Evolutionary conservation across 164 flowering plant species (phyloP).

Genomic region (Akebia trifoliata): DNA sequence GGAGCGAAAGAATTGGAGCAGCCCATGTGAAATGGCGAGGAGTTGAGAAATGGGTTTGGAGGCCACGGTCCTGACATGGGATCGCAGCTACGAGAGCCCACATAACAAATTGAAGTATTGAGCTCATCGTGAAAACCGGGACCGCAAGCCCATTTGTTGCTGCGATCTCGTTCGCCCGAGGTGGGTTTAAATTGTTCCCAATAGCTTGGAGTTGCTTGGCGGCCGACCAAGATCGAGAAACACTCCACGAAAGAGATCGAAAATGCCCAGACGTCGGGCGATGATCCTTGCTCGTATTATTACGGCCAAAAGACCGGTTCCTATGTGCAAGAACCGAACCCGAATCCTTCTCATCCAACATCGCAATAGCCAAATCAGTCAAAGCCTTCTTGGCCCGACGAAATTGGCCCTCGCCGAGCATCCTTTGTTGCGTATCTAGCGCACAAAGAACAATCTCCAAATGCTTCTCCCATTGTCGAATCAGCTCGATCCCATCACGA

Average conservation of each 20-base stretch:
- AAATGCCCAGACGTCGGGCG: conserved; percentile 42
- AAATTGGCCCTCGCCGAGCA: conserved; percentile 74
- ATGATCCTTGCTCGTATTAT: conserved; percentile 28
- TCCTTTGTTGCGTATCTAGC: conserved; percentile 36
- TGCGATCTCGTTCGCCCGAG: conserved; percentile 48
- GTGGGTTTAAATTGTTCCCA: conserved; percentile 53
- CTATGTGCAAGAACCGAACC: conserved; percentile 38
- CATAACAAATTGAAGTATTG: conserved; percentile 64
- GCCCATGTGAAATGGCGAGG: conserved; percentile 74
- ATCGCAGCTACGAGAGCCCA: conserved; percentile 95
- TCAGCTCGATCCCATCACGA: conserved; percentile 79
- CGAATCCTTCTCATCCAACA: conserved; percentile 83
- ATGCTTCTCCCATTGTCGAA: conserved; percentile 75
- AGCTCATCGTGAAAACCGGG: conserved; percentile 68
- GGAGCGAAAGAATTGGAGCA: conserved; percentile 47
- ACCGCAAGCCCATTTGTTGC: conserved; percentile 60
- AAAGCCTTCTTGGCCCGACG: conserved; percentile 83
- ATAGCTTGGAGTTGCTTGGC: conserved; percentile 88
- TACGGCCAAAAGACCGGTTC: conserved; percentile 77
- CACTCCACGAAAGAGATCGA: conserved; percentile 89
- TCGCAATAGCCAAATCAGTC: conserved; percentile 62
- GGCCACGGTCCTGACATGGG: conserved; percentile 94
- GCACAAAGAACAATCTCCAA: conserved; percentile 73
- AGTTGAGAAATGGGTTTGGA: conserved; percentile 60
- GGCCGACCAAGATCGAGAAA: conserved; percentile 68